Evolutionary conservation across 2,329 filamentous ascomycete genomes (phyloP).

Genomic region (Metarhizium guizhouense): DNA sequence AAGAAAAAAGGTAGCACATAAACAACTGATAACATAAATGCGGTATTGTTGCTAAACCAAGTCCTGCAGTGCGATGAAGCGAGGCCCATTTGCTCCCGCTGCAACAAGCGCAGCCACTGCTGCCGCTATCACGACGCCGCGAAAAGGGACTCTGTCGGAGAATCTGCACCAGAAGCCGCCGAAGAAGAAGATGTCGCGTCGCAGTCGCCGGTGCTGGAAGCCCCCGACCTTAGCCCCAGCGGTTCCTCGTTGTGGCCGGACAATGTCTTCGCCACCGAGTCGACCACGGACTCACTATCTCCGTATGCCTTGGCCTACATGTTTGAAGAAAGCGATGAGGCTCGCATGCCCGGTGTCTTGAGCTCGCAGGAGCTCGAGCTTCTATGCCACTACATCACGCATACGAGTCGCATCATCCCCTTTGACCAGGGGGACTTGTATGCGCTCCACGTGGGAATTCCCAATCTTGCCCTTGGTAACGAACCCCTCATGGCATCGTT

Average conservation of each 20-base stretch:
- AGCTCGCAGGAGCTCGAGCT: slow-evolving; percentile 25
- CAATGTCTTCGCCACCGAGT: neutral
- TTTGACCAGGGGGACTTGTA: slow-evolving; percentile 29
- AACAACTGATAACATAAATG: neutral
- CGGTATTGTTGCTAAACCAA: neutral
- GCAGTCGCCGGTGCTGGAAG: neutral
- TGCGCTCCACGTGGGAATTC: slow-evolving; percentile 31
- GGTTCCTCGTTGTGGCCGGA: neutral
- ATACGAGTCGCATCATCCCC: slow-evolving; percentile 28
- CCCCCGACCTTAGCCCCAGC: neutral
- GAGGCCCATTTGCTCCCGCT: slow-evolving; percentile 23
- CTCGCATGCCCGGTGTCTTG: slow-evolving; percentile 9
- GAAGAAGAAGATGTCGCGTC: neutral
- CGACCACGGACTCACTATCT: neutral
- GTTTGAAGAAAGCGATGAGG: neutral
- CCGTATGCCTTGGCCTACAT: neutral
- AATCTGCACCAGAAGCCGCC: neutral
- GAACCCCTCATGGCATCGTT: slow-evolving; percentile 32
- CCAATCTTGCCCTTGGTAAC: slow-evolving; percentile 29
- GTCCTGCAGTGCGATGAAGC: slow-evolving; percentile 23
- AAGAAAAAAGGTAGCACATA: slow-evolving; percentile 21
- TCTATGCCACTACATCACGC: slow-evolving; percentile 30
- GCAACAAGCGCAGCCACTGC: slow-evolving; percentile 17
- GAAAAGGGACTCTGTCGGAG: neutral
- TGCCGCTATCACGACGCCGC: slow-evolving; percentile 19